These are phyloP conservation scores for Ricinus communis DNA, from an alignment of 345 rosid genomes.

Conservation along the genomic window DNA sequence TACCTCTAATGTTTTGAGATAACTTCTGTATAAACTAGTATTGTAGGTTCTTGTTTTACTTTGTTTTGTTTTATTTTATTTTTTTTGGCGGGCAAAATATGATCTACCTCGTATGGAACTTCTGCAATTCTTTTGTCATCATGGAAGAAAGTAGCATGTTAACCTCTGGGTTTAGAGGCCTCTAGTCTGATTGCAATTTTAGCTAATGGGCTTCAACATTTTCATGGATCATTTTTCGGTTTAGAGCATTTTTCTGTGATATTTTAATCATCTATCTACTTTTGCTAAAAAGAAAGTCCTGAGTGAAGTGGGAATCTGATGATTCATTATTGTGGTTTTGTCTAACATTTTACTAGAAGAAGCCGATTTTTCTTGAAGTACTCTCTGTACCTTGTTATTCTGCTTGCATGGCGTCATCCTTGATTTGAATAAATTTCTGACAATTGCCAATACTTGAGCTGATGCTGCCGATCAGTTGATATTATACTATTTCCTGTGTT, in stretches of 20 bases:
- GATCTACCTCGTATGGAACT: neutral
- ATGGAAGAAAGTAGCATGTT: neutral
- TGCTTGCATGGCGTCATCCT: neutral
- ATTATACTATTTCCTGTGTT: neutral
- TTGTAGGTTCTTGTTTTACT: no score
- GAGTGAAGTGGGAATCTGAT: neutral
- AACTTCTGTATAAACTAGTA: no score
- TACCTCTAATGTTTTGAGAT: no score
- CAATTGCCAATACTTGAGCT: neutral
- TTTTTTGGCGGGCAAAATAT: no score
- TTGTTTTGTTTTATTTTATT: no score
- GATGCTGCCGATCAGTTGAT: neutral
- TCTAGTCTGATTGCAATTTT: neutral
- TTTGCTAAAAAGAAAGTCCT: neutral
- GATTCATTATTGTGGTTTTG: neutral
- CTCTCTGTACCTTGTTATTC: neutral
- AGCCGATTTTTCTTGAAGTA: neutral
- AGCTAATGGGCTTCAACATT: neutral
- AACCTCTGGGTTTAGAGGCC: neutral
- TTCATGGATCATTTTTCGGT: neutral
- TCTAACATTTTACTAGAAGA: neutral
- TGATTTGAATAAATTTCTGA: neutral
- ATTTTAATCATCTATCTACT: neutral
- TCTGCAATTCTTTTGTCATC: neutral
- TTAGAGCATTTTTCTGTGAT: neutral